These are phyloP conservation scores for Sporothrix inflata DNA, from an alignment of 2,329 filamentous ascomycete genomes.

Conservation along the genomic window DNA sequence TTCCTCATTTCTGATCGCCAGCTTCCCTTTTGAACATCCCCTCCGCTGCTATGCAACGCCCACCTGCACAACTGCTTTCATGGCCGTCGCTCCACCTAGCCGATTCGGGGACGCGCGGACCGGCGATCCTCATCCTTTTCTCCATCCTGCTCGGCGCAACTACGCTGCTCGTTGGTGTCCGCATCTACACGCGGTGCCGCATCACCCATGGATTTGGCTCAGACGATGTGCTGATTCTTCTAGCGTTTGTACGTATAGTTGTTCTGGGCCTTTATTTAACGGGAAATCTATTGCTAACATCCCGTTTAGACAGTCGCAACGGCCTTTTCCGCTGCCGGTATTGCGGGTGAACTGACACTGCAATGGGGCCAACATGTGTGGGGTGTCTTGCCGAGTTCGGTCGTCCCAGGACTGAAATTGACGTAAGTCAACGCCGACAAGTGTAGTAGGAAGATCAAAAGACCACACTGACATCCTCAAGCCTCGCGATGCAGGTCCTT, in stretches of 20 bases:
- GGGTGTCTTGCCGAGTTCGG: neutral
- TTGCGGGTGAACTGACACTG: neutral
- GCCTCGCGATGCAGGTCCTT: neutral
- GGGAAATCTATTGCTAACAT: neutral
- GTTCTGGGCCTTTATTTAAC: neutral
- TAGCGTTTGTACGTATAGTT: conserved; percentile 41
- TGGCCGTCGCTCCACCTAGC: conserved; percentile 4
- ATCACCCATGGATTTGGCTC: conserved; percentile 44
- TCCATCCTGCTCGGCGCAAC: conserved; percentile 38
- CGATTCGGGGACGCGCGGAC: neutral
- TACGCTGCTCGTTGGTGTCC: conserved; percentile 41
- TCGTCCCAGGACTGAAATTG: neutral
- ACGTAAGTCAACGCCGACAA: neutral
- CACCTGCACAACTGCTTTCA: neutral
- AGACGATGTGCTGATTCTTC: conserved; percentile 44
- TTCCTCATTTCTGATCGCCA: neutral
- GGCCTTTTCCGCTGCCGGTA: conserved; percentile 1
- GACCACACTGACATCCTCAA: neutral
- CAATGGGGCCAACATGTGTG: conserved; percentile 11
- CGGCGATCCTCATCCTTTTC: conserved; percentile 34
- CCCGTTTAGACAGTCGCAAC: neutral
- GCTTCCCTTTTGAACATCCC: neutral
- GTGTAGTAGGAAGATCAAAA: neutral
- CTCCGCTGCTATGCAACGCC: neutral
- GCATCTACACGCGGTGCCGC: conserved; percentile 43